These are phyloP conservation scores for Aspergillus heteromorphus DNA, from an alignment of 495 filamentous ascomycete genomes.

Conservation along the genomic window DNA sequence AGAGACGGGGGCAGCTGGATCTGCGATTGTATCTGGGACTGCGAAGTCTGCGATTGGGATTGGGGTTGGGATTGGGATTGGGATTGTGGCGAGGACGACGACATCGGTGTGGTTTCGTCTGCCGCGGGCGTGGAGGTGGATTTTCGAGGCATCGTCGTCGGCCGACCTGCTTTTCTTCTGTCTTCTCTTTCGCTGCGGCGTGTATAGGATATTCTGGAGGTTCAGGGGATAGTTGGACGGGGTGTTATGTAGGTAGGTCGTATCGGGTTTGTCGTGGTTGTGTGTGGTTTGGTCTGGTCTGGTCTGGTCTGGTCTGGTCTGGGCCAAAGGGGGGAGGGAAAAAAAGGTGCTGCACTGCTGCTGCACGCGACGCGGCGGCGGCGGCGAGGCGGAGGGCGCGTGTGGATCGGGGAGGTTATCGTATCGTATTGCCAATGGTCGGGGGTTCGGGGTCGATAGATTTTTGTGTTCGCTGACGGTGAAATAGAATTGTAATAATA, in stretches of 20 bases:
- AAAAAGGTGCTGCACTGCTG: too few relatives aligned
- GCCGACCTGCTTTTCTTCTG: neutral
- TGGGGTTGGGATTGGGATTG: neutral
- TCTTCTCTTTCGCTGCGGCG: neutral
- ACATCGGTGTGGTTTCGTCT: neutral
- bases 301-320: neutral
- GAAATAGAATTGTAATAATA: too few relatives aligned
- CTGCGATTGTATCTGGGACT: conserved; percentile 10
- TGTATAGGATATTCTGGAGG: neutral
- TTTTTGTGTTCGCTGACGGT: too few relatives aligned
- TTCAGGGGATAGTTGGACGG: neutral
- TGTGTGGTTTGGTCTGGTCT: neutral
- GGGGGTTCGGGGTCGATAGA: too few relatives aligned
- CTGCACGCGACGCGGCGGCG: too few relatives aligned
- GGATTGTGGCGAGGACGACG: neutral
- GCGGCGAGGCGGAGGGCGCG: neutral
- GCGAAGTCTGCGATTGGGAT: neutral
- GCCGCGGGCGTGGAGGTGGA: conserved; percentile 3
- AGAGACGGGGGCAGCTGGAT: neutral
- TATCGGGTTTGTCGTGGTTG: neutral
- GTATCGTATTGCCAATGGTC: too few relatives aligned
- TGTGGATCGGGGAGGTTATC: neutral
- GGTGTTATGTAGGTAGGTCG: neutral
- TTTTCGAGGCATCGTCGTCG: conserved; percentile 12
- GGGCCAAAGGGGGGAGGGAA: too few relatives aligned